phyloP scores from a whole-genome alignment of 2,329 filamentous ascomycete genomes.

The Colletotrichum tropicicola region DNA sequence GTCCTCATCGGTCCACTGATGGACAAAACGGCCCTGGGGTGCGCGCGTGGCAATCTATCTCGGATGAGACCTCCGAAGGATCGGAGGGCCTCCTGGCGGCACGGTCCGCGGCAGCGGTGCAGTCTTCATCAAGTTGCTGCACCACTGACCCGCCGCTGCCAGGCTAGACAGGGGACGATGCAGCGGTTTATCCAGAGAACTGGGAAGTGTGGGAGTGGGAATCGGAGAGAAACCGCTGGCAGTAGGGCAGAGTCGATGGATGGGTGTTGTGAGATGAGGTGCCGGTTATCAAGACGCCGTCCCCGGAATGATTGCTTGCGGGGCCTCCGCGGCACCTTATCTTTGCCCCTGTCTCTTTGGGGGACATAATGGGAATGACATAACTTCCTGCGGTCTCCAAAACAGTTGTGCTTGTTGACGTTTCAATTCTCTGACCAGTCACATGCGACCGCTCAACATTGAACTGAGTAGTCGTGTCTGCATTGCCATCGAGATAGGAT shows the following conservation, averaged over 20 bases:
- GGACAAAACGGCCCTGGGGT: background rate
- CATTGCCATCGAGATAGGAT: too few species aligned
- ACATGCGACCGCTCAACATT: too few species aligned
- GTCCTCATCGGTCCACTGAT: background rate
- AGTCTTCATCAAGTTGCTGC: background rate
- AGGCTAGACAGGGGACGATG: constrained; percentile 25
- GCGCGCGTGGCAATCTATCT: background rate
- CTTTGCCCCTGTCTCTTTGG: background rate
- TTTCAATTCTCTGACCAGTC: too few species aligned
- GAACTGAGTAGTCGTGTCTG: too few species aligned
- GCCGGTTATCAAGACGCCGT: background rate
- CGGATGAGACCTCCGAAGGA: constrained; percentile 5
- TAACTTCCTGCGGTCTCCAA: too few species aligned
- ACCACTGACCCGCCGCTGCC: background rate
- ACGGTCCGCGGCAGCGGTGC: constrained; percentile 10
- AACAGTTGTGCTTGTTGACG: too few species aligned
- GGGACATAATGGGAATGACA: background rate
- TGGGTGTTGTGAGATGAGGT: background rate
- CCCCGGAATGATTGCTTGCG: background rate
- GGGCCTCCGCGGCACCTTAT: constrained; percentile 8
- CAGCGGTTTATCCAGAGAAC: background rate
- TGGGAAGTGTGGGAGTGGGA: background rate
- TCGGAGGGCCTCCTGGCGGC: constrained; percentile 7
- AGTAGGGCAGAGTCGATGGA: background rate
- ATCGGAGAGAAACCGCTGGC: background rate